phyloP scores from a whole-genome alignment of 2,329 filamentous ascomycete species.

The Fusarium subtropicale region DNA sequence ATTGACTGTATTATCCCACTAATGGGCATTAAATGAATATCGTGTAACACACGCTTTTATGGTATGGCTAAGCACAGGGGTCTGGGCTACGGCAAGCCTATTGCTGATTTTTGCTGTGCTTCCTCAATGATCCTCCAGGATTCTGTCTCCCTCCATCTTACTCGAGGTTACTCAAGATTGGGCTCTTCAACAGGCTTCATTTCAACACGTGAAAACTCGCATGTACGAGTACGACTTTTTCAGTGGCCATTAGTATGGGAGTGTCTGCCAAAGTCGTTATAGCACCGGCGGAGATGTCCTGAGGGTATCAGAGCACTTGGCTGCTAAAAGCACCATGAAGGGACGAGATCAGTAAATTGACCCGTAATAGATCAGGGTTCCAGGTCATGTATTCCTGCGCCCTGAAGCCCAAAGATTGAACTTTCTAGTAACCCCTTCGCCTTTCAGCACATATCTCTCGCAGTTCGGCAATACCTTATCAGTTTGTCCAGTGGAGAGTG shows the following conservation, averaged over 20 bases:
- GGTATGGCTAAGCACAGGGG: not conserved
- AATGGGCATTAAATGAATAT: not conserved
- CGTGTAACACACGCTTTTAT: not conserved
- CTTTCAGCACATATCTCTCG: not conserved
- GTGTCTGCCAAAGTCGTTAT: not conserved
- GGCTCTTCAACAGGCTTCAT: not conserved
- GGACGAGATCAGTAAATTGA: not conserved
- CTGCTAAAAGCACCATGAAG: not conserved
- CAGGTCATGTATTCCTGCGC: not conserved
- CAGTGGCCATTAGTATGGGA: not conserved
- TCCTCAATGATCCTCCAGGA: not conserved
- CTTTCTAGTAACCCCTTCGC: not conserved
- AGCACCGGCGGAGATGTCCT: not conserved
- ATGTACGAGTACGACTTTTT: not conserved
- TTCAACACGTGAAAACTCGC: not conserved
- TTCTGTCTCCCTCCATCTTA: not conserved
- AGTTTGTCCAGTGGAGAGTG: constrained; percentile 16
- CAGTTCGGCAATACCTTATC: constrained; percentile 1
- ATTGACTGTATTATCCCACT: not conserved
- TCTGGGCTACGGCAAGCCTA: not conserved
- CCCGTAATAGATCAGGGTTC: not conserved
- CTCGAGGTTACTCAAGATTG: not conserved
- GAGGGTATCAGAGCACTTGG: not conserved
- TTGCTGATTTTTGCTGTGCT: not conserved
- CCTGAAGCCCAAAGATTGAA: not conserved